These are phyloP conservation scores for Hebeloma cylindrosporum DNA, from an alignment of 768 basidiomycete genomes.

Conservation along the genomic window DNA sequence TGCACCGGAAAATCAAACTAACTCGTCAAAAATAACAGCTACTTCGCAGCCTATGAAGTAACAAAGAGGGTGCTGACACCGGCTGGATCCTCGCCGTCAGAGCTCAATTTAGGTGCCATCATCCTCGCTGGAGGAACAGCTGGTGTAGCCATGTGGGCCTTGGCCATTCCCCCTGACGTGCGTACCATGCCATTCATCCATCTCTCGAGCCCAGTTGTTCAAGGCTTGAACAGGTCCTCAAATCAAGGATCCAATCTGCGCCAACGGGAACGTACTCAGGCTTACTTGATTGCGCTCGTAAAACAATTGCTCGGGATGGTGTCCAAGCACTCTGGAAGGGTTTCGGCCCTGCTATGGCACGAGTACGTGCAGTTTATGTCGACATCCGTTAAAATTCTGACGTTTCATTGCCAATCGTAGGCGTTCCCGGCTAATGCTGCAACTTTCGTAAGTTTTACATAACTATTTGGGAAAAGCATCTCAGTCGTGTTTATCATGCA, in stretches of 20 bases:
- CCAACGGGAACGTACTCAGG: conserved; percentile 98
- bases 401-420: conserved; percentile 33
- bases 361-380: conserved; percentile 49
- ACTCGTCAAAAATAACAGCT: conserved; percentile 45
- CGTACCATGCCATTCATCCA: conserved; percentile 25
- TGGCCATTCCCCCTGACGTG: conserved; percentile 97
- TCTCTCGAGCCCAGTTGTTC: conserved; percentile 3
- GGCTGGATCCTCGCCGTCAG: conserved; percentile 71
- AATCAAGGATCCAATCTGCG: conserved; percentile 94
- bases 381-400: not conserved
- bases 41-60: conserved; percentile 96
- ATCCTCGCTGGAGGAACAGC: conserved; percentile 92
- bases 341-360: conserved; percentile 94
- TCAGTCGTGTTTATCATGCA: conserved; percentile 32
- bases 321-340: conserved; percentile 92
- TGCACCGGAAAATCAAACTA: conserved; percentile 4
- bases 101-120: conserved; percentile 83
- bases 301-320: conserved; percentile 90
- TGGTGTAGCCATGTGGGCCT: conserved; percentile 97
- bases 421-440: conserved; percentile 98
- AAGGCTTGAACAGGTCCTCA: conserved; percentile 66
- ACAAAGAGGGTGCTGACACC: conserved; percentile 87
- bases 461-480: conserved; percentile 1
- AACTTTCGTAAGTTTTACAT: conserved; percentile 66
- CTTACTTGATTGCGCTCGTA: conserved; percentile 86